These are phyloP conservation scores for Pleurotus pulmonarius DNA, from an alignment of 768 basidiomycete genomes.

Conservation along the genomic window DNA sequence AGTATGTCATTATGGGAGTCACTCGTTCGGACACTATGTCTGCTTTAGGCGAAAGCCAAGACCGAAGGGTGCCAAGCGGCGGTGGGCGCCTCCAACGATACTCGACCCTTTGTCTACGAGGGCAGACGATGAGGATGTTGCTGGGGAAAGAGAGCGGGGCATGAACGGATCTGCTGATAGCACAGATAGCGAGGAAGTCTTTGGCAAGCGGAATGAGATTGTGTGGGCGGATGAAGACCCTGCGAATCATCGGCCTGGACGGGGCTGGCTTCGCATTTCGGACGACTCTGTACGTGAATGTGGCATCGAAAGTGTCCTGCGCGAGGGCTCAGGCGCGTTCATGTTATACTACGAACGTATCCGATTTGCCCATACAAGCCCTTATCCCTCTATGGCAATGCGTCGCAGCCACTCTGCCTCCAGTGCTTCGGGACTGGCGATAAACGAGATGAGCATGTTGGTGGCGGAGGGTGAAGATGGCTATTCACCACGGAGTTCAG, in stretches of 20 bases:
- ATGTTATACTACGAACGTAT: constrained; percentile 93
- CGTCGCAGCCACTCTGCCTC: constrained; percentile 6
- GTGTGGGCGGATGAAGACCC: constrained; percentile 54
- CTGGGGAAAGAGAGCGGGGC: constrained; percentile 16
- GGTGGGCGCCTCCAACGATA: constrained; percentile 32
- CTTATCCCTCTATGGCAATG: constrained; percentile 9
- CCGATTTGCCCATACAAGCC: constrained; percentile 6
- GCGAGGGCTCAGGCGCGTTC: constrained; percentile 75
- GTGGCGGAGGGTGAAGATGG: background rate
- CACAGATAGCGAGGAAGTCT: constrained; percentile 9
- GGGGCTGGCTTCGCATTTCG: constrained; percentile 85
- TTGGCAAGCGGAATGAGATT: constrained; percentile 27
- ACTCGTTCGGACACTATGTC: constrained; percentile 93
- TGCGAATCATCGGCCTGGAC: constrained; percentile 31
- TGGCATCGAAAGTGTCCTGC: constrained; percentile 68
- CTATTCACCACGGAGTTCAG: constrained; percentile 41
- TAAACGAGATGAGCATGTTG: constrained; percentile 9
- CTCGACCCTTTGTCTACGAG: constrained; percentile 36
- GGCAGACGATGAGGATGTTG: constrained; percentile 30
- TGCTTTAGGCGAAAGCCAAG: constrained; percentile 84
- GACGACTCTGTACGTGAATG: constrained; percentile 80
- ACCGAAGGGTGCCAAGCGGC: constrained; percentile 34
- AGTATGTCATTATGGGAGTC: constrained; percentile 91
- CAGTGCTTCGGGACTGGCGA: constrained; percentile 12
- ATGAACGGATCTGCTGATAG: constrained; percentile 9